Evolutionary conservation across 306 rosid genomes (phyloP).

Genomic region (Pterocarpus santalinus): DNA sequence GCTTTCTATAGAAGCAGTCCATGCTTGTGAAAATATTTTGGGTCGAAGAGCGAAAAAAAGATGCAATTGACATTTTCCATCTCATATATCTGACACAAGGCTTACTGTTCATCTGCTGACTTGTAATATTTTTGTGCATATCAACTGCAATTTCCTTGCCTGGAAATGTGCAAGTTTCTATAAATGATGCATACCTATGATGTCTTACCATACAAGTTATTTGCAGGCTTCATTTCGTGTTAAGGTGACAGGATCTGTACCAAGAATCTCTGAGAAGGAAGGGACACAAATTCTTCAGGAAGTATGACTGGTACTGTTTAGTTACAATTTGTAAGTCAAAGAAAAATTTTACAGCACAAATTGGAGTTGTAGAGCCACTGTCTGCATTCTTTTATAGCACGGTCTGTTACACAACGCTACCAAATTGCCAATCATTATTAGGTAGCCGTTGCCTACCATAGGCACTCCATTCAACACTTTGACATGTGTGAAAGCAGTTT

Average conservation of each 20-base stretch:
- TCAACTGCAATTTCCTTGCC: not conserved
- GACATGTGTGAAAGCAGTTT: not conserved
- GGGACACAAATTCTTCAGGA: constrained; percentile 49
- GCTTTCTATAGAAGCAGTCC: not conserved
- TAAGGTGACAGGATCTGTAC: constrained; percentile 63
- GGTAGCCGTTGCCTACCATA: not conserved
- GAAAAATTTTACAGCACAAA: constrained; percentile 37
- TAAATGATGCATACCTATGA: constrained; percentile 5
- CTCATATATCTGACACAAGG: not conserved
- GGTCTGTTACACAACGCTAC: not conserved
- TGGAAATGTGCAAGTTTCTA: constrained; percentile 1
- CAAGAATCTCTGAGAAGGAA: constrained; percentile 42
- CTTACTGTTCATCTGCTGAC: not conserved
- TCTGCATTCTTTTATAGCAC: constrained; percentile 8
- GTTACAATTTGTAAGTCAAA: constrained; percentile 22
- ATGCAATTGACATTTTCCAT: not conserved
- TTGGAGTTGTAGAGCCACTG: constrained; percentile 16
- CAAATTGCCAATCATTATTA: not conserved
- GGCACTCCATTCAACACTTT: constrained; percentile 30
- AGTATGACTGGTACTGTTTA: constrained; percentile 41
- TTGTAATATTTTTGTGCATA: not conserved
- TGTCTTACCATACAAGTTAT: constrained; percentile 25
- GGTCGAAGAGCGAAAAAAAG: not conserved
- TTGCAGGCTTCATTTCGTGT: constrained; percentile 80
- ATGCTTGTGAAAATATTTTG: not conserved